Base-by-base conservation (phyloP, 257 asterid species). In the Primulina tabacum region DNA sequence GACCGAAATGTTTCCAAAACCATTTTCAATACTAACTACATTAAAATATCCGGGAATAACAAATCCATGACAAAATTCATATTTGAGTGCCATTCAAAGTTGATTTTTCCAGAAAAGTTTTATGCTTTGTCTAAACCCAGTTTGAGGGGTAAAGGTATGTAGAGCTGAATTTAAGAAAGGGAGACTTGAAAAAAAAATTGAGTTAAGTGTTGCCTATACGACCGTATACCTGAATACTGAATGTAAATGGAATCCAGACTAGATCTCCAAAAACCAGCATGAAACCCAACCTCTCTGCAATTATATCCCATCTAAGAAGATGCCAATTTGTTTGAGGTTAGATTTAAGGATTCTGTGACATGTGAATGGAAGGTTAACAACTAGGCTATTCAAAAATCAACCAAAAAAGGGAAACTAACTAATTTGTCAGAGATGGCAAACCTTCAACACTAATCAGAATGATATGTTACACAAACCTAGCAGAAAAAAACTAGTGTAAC, bases 261-360 rank as follows among this genome's bases (percentile, higher is more conserved):
- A 94, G 83, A 80, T 94, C 99, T 58, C 99, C 99, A 69, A 94
- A 86, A 76, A 89, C 99, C 84, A 94, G 90, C 99, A 94, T 94
- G 88, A 88, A 91, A 26, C 99, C 99, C 86, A 94, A 79, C 64
- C 90, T 89, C 85, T 94, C 99, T 40, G 99, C 97, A 82, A 94
- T 94, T 77, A 94, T 94, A 77, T 94, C 99, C 97, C 99, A 91
- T 75, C 98, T 92, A 71, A 76, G 72, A 73, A 71, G 62, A 75
- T 32, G 69, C 38, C 75, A 68, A 52, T 58, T 67, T 57, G 75
- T 64, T 67, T 65, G 72, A 73, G 60, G 79, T 60, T 65, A 81
- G 70, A 60, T 33, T 72, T 58, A 56, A 8, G 24, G 60, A 65
- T 70, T 34, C 57, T 33, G 56, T 53, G 61, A 69, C 52, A 63